Evolutionary conservation across 1,284 basidiomycete genomes (phyloP).

Genomic region (Cryptococcus neoformans): DNA sequence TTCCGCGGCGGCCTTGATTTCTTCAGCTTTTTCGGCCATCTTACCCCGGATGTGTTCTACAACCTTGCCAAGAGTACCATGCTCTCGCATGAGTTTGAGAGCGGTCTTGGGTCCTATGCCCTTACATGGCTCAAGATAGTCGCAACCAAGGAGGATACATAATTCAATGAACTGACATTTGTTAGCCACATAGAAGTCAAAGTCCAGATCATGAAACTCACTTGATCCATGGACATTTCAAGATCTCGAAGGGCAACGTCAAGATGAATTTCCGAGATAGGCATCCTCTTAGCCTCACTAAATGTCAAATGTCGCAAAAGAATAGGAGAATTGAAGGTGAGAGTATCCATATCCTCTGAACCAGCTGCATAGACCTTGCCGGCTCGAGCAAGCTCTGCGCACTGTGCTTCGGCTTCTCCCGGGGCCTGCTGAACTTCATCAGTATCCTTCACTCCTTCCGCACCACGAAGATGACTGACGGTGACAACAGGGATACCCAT

Average conservation of each 20-base stretch:
- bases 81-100: conserved; percentile 85
- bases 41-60: conserved; percentile 77
- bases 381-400: conserved; percentile 91
- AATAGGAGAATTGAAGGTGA: conserved; percentile 91
- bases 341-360: conserved; percentile 99
- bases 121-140: conserved; percentile 74
- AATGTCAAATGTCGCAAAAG: conserved; percentile 95
- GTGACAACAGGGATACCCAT: conserved; percentile 98
- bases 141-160: conserved; percentile 95
- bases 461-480: conserved; percentile 55
- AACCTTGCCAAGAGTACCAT: conserved; percentile 76
- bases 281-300: conserved; percentile 97
- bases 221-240: conserved; percentile 87
- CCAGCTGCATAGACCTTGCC: conserved; percentile 97
- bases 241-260: conserved; percentile 80
- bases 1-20: conserved; percentile 29
- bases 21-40: conserved; percentile 55
- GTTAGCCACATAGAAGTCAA: not conserved
- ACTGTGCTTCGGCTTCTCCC: conserved; percentile 98
- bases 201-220: conserved; percentile 33
- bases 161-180: conserved; percentile 82
- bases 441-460: not conserved
- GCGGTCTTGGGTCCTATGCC: conserved; percentile 71
- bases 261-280: conserved; percentile 92
- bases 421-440: conserved; percentile 65